Base-by-base conservation (phyloP, 495 filamentous ascomycete species). In the Filosporella fistucella region DNA sequence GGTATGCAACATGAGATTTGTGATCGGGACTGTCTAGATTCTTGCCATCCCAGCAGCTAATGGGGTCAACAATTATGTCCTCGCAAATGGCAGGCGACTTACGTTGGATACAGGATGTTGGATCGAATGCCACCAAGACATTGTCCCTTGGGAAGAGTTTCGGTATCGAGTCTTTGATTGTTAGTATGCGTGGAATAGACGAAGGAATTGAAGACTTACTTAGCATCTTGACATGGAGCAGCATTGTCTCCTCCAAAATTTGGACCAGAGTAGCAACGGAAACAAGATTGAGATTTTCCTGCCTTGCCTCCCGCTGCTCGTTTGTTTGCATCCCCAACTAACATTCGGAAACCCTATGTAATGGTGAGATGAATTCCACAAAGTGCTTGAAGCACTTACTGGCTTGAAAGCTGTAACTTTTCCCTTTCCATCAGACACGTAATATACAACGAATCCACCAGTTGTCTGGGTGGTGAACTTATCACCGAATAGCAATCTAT, bases 101-200 rank as follows among this genome's bases (percentile, higher is more conserved):
- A 47, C 44, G 84, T 86, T 3, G 89, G 89, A 67, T 93, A 95
- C 76, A 87, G 81, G 42, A 95, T 61, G 59, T 95, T 87, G 29
- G 89, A 64, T 18, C 89, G 80, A 36, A 95, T 53, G 10, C 75
- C 80, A 54, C 79, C 70, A n/a, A 38, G 28, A 51, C 84, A 86
- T 34, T 77, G 76, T 35, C 59, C 55, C 39, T 66, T 70, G 12
- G 76, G 78, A 25, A 84, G 66, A 1, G 57, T 61, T 49, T 73
- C 46, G 51, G 80, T 77, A 54, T 70, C 64, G 4, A 72, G 63
- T 24, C 65, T 67, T 28, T 57, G 57, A n/a, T 22, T 32, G 24
- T 45, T 34, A 45, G 42, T 33, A 33, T 11, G 4, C 8, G 16
- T n/a, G 12, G n/a, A n/a, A 4, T 5, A 35, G 18, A 14, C 32